Conservation (phyloP, 192 early-diverging fungal species). For the Coemansia asiatica region DNA sequence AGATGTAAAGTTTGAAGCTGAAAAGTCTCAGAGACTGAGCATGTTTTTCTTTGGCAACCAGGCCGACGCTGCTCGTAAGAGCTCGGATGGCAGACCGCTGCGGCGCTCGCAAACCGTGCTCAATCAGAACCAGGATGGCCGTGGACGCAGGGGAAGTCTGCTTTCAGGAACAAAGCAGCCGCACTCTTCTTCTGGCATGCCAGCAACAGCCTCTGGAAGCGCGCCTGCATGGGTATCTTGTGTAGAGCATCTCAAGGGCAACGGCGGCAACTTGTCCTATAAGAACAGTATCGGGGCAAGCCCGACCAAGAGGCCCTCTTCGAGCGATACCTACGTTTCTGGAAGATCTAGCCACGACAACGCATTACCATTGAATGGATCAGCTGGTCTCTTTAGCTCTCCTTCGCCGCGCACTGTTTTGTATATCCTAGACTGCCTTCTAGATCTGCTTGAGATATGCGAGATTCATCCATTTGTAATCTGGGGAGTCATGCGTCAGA, state of each 20-base stretch:
- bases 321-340: constrained; percentile 52
- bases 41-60: constrained; percentile 49
- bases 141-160: constrained; percentile 41
- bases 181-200: constrained; percentile 8
- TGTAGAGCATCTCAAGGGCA: constrained; percentile 23
- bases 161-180: constrained; percentile 12
- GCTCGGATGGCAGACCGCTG: constrained; percentile 48
- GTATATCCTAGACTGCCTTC: constrained; percentile 65
- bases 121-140: constrained; percentile 20
- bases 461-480: constrained; percentile 75
- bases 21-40: constrained; percentile 44
- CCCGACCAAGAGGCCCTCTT: constrained; percentile 31
- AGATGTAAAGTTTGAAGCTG: constrained; percentile 47
- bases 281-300: not conserved
- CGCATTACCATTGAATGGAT: constrained; percentile 9
- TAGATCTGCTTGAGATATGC: constrained; percentile 70
- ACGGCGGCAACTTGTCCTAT: not conserved
- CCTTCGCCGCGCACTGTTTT: constrained; percentile 71
- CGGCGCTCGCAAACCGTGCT: constrained; percentile 45
- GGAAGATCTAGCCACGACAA: constrained; percentile 34
- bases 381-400: constrained; percentile 23
- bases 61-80: constrained; percentile 27
- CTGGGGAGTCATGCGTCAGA: constrained; percentile 70
- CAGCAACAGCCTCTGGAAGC: constrained; percentile 35
- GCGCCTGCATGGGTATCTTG: constrained; percentile 38